Percentiles rank a stretch among this genome's conserved stretches.
These are phyloP conservation scores for Cladophialophora yegresii DNA, from an alignment of 2,329 filamentous ascomycete genomes.

Conservation along the genomic window DNA sequence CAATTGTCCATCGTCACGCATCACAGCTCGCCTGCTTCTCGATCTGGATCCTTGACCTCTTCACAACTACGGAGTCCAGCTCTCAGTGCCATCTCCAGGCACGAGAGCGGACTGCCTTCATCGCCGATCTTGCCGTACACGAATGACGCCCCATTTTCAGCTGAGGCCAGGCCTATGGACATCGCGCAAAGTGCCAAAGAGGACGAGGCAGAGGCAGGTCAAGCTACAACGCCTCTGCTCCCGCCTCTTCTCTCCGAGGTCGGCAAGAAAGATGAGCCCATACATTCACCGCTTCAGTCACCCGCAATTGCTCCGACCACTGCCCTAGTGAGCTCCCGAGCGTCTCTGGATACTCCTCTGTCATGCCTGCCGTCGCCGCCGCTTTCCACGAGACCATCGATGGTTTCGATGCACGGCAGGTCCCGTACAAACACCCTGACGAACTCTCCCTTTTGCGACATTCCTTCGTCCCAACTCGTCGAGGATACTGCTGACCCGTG, in stretches of 20 bases:
- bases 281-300: conserved; percentile 82
- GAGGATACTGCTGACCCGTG: conserved; percentile 72
- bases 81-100: conserved; percentile 42
- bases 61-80: conserved; percentile 45
- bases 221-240: conserved; percentile 79
- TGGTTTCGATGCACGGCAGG: conserved; percentile 67
- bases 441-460: conserved; percentile 58
- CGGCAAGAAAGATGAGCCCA: conserved; percentile 54
- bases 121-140: conserved; percentile 67
- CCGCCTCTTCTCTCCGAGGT: conserved; percentile 73
- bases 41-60: conserved; percentile 46
- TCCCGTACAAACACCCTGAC: conserved; percentile 49
- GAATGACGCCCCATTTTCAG: conserved; percentile 52
- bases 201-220: conserved; percentile 59
- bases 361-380: conserved; percentile 65
- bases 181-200: conserved; percentile 55
- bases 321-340: conserved; percentile 45
- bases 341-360: conserved; percentile 54
- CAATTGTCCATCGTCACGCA: conserved; percentile 65
- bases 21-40: conserved; percentile 52
- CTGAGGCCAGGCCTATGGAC: conserved; percentile 55
- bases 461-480: conserved; percentile 64
- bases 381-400: conserved; percentile 73
- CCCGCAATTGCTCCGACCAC: conserved; percentile 70
- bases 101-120: conserved; percentile 59